phyloP scores from a whole-genome alignment of 75 land plant genomes.

The Cunninghamia lanceolata region DNA sequence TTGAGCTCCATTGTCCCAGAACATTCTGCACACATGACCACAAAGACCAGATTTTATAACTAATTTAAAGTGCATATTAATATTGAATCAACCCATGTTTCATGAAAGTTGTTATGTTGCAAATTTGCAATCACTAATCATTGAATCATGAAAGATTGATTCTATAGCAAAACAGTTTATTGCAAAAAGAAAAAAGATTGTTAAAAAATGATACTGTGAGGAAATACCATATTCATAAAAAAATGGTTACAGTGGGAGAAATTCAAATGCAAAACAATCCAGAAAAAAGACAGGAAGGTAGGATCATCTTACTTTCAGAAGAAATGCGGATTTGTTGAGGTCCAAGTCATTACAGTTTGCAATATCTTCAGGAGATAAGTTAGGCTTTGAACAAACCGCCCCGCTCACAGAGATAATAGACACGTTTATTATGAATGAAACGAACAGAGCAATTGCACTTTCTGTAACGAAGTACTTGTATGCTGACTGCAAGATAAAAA shows the following conservation, averaged over 20 bases:
- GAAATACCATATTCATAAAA: too few species aligned
- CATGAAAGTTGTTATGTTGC: neutral
- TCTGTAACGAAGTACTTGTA: conserved; percentile 55
- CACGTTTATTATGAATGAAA: conserved; percentile 68
- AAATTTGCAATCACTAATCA: neutral
- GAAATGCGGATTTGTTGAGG: conserved; percentile 66
- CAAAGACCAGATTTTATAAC: neutral
- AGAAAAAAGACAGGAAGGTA: neutral
- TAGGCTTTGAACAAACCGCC: conserved; percentile 37
- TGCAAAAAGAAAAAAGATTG: too few species aligned
- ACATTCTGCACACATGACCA: conserved; percentile 12
- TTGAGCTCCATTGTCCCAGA: conserved; percentile 25
- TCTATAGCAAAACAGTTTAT: neutral
- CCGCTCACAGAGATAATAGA: conserved; percentile 65
- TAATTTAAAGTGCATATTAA: neutral
- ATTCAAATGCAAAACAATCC: neutral
- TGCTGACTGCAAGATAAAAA: conserved; percentile 38
- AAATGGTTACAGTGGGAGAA: neutral
- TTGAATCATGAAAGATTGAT: neutral
- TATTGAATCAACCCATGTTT: neutral
- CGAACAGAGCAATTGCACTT: conserved; percentile 63
- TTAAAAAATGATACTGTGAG: neutral
- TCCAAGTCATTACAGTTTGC: conserved; percentile 44
- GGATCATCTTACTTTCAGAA: conserved; percentile 43
- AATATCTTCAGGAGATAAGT: conserved; percentile 21